Evolutionary conservation across 306 rosid genomes (phyloP).

Genomic region (Arachis stenosperma): DNA sequence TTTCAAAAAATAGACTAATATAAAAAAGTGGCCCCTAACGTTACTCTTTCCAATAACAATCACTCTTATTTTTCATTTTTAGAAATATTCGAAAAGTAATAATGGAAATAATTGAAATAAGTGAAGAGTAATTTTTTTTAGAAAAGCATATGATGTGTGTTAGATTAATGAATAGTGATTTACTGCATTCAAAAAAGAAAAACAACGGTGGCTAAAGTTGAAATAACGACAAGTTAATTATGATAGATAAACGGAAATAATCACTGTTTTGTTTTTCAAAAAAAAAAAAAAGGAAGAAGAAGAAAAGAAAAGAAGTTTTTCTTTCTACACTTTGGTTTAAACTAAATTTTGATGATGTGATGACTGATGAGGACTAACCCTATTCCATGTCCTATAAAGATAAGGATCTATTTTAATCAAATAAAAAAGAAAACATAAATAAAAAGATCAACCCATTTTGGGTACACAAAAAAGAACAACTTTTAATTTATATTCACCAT

Average conservation of each 20-base stretch:
- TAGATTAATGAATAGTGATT: background rate
- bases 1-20: too few species aligned
- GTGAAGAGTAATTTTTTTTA: background rate
- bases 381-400: background rate
- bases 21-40: too few species aligned
- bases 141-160: background rate
- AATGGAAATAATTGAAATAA: too few species aligned
- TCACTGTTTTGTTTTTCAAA: background rate
- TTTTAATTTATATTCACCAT: background rate
- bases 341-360: background rate
- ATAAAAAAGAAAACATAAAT: background rate
- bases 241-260: constrained; percentile 33
- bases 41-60: too few species aligned
- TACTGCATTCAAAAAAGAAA: background rate
- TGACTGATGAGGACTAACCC: background rate
- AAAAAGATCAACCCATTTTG: background rate
- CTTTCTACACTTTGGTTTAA: background rate
- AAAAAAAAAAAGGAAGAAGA: background rate
- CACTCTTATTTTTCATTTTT: too few species aligned
- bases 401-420: constrained; percentile 3
- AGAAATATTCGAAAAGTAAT: too few species aligned
- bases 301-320: too few species aligned
- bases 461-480: background rate
- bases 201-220: background rate
- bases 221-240: constrained; percentile 29